phyloP scores from a whole-genome alignment of 148 eudicot species.

The Silene latifolia region DNA sequence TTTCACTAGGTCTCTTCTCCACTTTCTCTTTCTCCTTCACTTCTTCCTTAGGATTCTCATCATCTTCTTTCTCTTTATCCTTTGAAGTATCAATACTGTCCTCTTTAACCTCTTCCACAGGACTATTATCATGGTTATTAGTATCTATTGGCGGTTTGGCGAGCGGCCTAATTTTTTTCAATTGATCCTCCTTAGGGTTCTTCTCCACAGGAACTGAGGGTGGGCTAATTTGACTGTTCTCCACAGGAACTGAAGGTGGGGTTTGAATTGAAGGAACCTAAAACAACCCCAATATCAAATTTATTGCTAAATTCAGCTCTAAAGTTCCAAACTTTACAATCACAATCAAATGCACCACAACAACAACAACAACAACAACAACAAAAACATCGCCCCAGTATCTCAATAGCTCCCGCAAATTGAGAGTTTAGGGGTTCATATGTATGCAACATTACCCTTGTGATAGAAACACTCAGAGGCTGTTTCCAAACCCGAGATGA shows the following conservation, averaged over 20 bases:
- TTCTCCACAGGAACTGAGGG: conserved; percentile 8
- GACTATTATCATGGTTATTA: conserved; percentile 12
- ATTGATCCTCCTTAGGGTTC: conserved; percentile 24
- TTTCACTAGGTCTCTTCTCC: conserved; percentile 20
- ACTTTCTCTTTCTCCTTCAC: conserved; percentile 17
- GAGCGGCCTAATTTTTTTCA: conserved; percentile 4
- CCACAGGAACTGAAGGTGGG: conserved; percentile 11
- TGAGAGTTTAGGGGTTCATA: background rate
- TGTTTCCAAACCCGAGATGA: too few relatives aligned
- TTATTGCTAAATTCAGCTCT: conserved; percentile 1
- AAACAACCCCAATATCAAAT: conserved; percentile 3
- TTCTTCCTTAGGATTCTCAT: conserved; percentile 11
- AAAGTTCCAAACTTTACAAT: background rate
- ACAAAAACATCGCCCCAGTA: background rate
- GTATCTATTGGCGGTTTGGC: conserved; percentile 18
- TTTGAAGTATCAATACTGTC: background rate
- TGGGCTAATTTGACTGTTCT: conserved; percentile 3
- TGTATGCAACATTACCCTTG: background rate
- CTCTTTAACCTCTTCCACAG: conserved; percentile 15
- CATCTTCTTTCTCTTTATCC: conserved; percentile 16
- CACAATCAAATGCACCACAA: background rate
- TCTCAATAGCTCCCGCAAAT: background rate
- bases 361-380: too few relatives aligned
- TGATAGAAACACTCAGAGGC: too few relatives aligned
- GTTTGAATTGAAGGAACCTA: conserved; percentile 36